Conservation (phyloP, 768 basidiomycete genomes). For the Botryobasidium botryosum region DNA sequence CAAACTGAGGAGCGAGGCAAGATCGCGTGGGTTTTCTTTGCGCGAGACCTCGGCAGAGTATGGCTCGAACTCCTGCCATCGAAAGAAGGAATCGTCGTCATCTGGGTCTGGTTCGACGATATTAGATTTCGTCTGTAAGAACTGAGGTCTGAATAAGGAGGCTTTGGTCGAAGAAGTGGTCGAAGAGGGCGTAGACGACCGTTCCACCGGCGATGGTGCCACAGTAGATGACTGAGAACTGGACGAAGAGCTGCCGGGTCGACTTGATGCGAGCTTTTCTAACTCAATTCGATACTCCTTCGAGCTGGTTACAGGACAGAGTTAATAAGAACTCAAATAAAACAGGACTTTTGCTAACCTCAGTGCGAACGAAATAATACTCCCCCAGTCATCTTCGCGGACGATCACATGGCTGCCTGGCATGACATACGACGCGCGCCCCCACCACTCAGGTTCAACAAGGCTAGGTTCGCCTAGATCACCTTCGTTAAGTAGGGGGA, state of each 20-base stretch:
- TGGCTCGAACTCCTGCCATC: constrained; percentile 22
- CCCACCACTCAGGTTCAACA: constrained; percentile 52
- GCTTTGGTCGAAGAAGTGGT: constrained; percentile 30
- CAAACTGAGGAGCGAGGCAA: constrained; percentile 37
- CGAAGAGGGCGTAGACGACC: neutral
- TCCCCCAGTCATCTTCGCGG: constrained; percentile 57
- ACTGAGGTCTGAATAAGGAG: constrained; percentile 8
- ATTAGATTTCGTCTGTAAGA: neutral
- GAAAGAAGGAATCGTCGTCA: neutral
- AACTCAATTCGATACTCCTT: constrained; percentile 37
- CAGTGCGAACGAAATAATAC: constrained; percentile 60
- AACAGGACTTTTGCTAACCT: constrained; percentile 29
- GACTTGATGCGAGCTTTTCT: constrained; percentile 14
- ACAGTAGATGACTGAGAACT: neutral
- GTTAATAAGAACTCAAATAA: constrained; percentile 3
- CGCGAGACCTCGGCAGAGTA: constrained; percentile 43
- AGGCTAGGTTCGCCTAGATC: constrained; percentile 9
- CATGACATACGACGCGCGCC: constrained; percentile 37
- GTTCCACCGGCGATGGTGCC: constrained; percentile 7
- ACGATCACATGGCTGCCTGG: constrained; percentile 53
- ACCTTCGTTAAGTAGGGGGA: constrained; percentile 20
- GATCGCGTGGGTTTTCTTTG: constrained; percentile 47
- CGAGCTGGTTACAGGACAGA: constrained; percentile 26
- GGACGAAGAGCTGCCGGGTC: neutral
- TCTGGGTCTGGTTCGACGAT: neutral